Percentiles rank a stretch among this genome's conserved stretches.
Evolutionary conservation across 202 grass and related monocot species (phyloP).

Genomic region (Tripidium arundinaceum): DNA sequence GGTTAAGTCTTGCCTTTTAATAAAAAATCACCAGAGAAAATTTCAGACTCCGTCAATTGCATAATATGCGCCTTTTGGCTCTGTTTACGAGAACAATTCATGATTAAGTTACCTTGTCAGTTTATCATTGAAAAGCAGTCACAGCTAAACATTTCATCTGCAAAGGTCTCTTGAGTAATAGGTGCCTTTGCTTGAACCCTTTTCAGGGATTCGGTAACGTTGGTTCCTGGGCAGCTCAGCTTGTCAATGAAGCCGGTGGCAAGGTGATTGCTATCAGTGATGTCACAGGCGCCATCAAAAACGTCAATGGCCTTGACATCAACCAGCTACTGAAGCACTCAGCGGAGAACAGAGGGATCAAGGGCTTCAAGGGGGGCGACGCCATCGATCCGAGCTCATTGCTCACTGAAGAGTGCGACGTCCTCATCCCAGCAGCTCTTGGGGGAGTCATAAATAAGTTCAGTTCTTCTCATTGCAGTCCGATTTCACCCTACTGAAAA

Average conservation of each 20-base stretch:
- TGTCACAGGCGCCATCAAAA: constrained; percentile 82
- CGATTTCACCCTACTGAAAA: neutral
- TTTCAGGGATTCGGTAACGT: constrained; percentile 97
- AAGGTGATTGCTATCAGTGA: constrained; percentile 90
- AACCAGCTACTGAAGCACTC: constrained; percentile 56
- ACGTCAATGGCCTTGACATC: constrained; percentile 74
- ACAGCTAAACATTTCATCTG: neutral
- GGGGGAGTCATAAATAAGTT: constrained; percentile 97
- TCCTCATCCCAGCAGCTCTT: constrained; percentile 82
- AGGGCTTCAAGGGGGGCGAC: constrained; percentile 76
- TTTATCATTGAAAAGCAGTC: neutral
- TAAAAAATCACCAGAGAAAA: neutral
- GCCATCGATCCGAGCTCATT: constrained; percentile 52
- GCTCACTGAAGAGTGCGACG: constrained; percentile 85
- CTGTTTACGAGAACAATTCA: neutral
- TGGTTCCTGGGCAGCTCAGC: constrained; percentile 84
- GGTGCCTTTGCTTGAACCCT: neutral
- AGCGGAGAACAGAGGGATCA: constrained; percentile 58
- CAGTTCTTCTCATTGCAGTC: neutral
- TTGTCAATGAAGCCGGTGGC: constrained; percentile 82
- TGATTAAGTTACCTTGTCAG: neutral
- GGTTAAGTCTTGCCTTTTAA: neutral
- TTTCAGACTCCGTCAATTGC: neutral
- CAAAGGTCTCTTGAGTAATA: neutral
- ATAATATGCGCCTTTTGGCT: constrained; percentile 38